Conservation (phyloP, 805 yeast genomes). For the Candida piceae region DNA sequence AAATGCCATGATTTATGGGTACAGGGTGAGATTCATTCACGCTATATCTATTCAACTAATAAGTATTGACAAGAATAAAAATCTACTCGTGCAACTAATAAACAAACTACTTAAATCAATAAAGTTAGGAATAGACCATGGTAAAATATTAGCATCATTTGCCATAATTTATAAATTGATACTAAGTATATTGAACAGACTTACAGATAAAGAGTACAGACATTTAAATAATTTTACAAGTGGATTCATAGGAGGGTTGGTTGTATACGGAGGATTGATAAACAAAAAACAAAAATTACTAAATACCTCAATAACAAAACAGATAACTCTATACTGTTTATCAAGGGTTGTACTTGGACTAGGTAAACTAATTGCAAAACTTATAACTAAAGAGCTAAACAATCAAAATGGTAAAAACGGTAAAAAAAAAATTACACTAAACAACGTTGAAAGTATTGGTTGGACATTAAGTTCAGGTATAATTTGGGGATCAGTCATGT, state of each 20-base stretch:
- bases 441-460: conserved; percentile 30
- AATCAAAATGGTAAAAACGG: conserved; percentile 2
- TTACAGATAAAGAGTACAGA: background rate
- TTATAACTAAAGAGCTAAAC: conserved; percentile 29
- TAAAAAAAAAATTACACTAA: conserved; percentile 12
- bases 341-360: conserved; percentile 62
- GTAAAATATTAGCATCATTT: conserved; percentile 27
- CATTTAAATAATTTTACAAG: conserved; percentile 20
- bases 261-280: conserved; percentile 28
- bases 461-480: conserved; percentile 62
- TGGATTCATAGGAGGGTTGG: conserved; percentile 27
- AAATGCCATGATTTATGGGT: conserved; percentile 29
- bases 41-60: conserved; percentile 25
- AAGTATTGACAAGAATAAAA: conserved; percentile 10
- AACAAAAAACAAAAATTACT: no score
- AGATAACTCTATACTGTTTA: conserved; percentile 68
- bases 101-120: conserved; percentile 17
- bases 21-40: conserved; percentile 28
- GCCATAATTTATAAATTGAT: conserved; percentile 25
- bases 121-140: conserved; percentile 27
- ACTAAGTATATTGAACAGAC: conserved; percentile 7
- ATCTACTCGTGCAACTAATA: conserved; percentile 8
- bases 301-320: conserved; percentile 62
- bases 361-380: conserved; percentile 49
- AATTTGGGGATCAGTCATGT: conserved; percentile 73